Conservation (phyloP, 805 yeast species). For the Ogataea methanolica region DNA sequence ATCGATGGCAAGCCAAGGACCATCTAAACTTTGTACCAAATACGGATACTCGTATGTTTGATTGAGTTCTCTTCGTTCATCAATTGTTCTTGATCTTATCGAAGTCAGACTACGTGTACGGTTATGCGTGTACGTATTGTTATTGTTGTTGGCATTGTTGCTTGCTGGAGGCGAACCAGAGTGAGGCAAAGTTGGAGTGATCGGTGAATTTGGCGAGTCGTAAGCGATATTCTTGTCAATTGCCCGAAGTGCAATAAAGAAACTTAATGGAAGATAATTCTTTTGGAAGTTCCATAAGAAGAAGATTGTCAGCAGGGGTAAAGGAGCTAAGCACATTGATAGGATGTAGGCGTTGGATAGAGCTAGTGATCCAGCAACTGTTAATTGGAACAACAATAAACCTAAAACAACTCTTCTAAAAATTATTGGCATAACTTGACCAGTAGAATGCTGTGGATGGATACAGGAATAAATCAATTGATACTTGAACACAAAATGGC, state of each 20-base stretch:
- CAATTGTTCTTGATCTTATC: slow-evolving; percentile 51
- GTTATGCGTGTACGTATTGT: slow-evolving; percentile 3
- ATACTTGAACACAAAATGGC: slow-evolving; percentile 86
- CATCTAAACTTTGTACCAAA: slow-evolving; percentile 65
- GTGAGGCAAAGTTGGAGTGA: background rate
- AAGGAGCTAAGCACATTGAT: slow-evolving; percentile 68
- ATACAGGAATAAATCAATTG: slow-evolving; percentile 86
- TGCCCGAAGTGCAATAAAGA: slow-evolving; percentile 84
- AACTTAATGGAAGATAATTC: slow-evolving; percentile 73
- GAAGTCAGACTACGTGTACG: slow-evolving; percentile 5
- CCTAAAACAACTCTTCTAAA: slow-evolving; percentile 82
- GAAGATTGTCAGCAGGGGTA: slow-evolving; percentile 64
- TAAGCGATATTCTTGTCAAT: slow-evolving; percentile 29
- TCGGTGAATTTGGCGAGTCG: background rate
- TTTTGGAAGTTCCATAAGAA: slow-evolving; percentile 78
- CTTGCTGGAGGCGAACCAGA: background rate
- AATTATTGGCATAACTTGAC: slow-evolving; percentile 91
- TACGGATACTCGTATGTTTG: slow-evolving; percentile 77
- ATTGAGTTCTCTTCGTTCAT: slow-evolving; percentile 69
- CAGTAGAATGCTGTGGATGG: slow-evolving; percentile 96
- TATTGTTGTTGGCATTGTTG: background rate
- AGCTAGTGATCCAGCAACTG: slow-evolving; percentile 85
- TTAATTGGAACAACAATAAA: slow-evolving; percentile 75
- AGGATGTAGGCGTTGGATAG: slow-evolving; percentile 74
- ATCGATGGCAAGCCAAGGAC: slow-evolving; percentile 78